phyloP scores from a whole-genome alignment of 768 basidiomycete species.

The Rhizopogon vesiculosus region DNA sequence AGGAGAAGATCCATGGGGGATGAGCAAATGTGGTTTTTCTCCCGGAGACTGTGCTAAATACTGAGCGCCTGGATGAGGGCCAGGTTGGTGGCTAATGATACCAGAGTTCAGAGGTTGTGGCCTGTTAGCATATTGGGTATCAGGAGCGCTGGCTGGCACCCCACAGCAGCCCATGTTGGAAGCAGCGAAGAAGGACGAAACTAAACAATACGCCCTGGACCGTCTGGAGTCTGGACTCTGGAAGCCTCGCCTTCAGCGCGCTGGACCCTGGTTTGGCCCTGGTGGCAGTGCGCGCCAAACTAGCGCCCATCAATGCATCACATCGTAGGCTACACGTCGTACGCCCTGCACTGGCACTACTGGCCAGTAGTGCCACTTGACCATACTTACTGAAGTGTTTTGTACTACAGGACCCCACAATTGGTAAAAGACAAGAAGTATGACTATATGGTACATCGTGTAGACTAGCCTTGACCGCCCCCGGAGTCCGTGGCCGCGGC shows the following conservation, averaged over 20 bases:
- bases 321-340: too few relatives aligned
- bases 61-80: constrained; percentile 29
- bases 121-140: constrained; percentile 31
- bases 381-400: too few relatives aligned
- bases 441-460: too few relatives aligned
- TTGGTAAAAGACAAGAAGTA: background rate
- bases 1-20: constrained; percentile 37
- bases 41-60: constrained; percentile 3
- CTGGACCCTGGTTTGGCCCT: background rate
- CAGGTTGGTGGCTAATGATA: constrained; percentile 52
- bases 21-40: constrained; percentile 40
- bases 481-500: too few relatives aligned
- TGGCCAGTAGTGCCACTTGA: too few relatives aligned
- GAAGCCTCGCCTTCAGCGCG: too few relatives aligned
- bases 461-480: too few relatives aligned
- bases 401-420: background rate
- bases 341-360: too few relatives aligned
- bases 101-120: constrained; percentile 22
- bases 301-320: background rate
- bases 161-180: constrained; percentile 66
- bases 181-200: constrained; percentile 2
- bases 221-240: background rate
- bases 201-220: background rate
- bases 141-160: constrained; percentile 29
- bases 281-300: constrained; percentile 6